phyloP scores from a whole-genome alignment of 148 eudicot genomes.

The Limonium bicolor region DNA sequence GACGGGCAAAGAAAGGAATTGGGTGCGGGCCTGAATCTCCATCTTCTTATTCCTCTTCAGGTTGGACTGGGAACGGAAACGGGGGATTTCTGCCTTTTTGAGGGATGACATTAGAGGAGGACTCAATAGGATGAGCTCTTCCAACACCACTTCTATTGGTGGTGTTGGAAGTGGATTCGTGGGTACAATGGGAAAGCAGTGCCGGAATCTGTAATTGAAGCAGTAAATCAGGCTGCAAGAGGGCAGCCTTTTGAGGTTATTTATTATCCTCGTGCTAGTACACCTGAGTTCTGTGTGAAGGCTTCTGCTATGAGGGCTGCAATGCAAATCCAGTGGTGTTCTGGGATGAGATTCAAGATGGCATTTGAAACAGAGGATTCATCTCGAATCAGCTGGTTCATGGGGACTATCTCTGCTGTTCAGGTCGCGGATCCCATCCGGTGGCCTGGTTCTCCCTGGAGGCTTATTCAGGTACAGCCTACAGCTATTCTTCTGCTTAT shows the following conservation, averaged over 20 bases:
- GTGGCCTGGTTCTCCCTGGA: constrained; percentile 98
- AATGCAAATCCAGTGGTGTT: constrained; percentile 63
- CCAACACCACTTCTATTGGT: no score
- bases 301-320: constrained; percentile 50
- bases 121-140: no score
- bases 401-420: constrained; percentile 81
- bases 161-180: background rate
- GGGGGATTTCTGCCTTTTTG: no score
- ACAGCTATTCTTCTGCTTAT: background rate
- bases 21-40: constrained; percentile 36
- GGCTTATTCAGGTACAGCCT: constrained; percentile 65
- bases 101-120: no score
- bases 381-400: constrained; percentile 95
- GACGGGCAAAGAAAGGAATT: constrained; percentile 67
- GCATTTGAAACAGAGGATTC: constrained; percentile 98
- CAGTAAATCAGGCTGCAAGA: constrained; percentile 36
- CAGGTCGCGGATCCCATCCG: constrained; percentile 64
- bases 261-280: constrained; percentile 76
- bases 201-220: constrained; percentile 51
- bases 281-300: constrained; percentile 86
- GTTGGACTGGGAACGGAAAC: no score
- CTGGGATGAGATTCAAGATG: constrained; percentile 98
- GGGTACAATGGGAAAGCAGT: no score
- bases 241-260: constrained; percentile 85
- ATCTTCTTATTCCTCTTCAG: no score